Evolutionary conservation across 1,139 yeast species (phyloP).

Genomic region (Kurtzmaniella quercitrusa): DNA sequence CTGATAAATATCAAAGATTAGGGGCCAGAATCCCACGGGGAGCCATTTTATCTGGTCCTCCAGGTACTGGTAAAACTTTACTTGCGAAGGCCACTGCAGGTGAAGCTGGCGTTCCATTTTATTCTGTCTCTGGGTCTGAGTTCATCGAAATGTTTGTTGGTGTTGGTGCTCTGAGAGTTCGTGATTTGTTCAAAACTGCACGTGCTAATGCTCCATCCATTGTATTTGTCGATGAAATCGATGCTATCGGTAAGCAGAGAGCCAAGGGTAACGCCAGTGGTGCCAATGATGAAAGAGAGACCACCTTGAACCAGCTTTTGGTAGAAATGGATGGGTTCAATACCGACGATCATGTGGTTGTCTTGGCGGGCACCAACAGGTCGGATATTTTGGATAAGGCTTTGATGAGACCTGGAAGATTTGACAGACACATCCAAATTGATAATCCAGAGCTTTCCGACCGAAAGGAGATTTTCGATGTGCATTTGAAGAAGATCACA

Average conservation of each 20-base stretch:
- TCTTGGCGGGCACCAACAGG: slow-evolving; percentile 94
- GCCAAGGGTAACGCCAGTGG: slow-evolving; percentile 82
- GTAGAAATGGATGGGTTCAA: slow-evolving; percentile 99
- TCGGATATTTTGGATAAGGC: slow-evolving; percentile 93
- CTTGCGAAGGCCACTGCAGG: slow-evolving; percentile 99
- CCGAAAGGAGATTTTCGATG: slow-evolving; percentile 84
- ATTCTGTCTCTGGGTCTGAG: slow-evolving; percentile 95
- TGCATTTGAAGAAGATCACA: slow-evolving; percentile 67
- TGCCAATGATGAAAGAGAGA: slow-evolving; percentile 93
- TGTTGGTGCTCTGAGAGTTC: slow-evolving; percentile 96
- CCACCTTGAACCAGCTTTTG: slow-evolving; percentile 87
- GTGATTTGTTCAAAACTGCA: slow-evolving; percentile 90
- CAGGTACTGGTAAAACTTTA: slow-evolving; percentile 98
- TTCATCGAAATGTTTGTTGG: slow-evolving; percentile 99
- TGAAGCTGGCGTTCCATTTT: slow-evolving; percentile 95
- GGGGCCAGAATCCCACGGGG: slow-evolving; percentile 99
- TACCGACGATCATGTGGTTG: slow-evolving; percentile 88
- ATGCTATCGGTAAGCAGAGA: slow-evolving; percentile 95
- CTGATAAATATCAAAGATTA: slow-evolving; percentile 79
- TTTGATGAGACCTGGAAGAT: slow-evolving; percentile 92
- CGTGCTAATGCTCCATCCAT: slow-evolving; percentile 91
- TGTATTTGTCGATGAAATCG: slow-evolving; percentile 94
- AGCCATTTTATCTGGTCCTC: slow-evolving; percentile 97
- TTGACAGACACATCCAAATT: slow-evolving; percentile 87
- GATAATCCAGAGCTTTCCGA: slow-evolving; percentile 94